phyloP scores from a whole-genome alignment of 148 eudicot species.

The Talinum fruticosum region DNA sequence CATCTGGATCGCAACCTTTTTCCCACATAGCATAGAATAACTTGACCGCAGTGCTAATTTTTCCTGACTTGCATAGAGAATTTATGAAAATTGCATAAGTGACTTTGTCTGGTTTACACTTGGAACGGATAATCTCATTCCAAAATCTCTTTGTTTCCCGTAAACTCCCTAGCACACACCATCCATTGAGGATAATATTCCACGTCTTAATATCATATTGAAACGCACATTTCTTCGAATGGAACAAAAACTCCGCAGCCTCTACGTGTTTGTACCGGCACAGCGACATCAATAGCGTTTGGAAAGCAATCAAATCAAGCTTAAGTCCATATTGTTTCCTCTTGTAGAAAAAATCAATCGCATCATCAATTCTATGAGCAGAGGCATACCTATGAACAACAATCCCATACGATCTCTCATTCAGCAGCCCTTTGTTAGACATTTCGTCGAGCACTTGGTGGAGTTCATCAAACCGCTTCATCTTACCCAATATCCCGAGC shows the following conservation, averaged over 20 bases:
- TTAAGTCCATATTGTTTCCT: conserved; percentile 55
- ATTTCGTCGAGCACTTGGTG: conserved; percentile 68
- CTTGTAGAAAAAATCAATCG: conserved; percentile 50
- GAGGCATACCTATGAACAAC: conserved; percentile 66
- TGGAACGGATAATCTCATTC: conserved; percentile 60
- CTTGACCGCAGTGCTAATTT: conserved; percentile 51
- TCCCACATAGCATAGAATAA: conserved; percentile 66
- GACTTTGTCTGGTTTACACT: conserved; percentile 48
- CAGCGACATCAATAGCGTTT: conserved; percentile 56
- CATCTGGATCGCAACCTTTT: conserved; percentile 59
- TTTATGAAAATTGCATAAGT: conserved; percentile 76
- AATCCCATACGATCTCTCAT: conserved; percentile 62
- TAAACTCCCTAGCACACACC: conserved; percentile 69
- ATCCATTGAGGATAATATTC: conserved; percentile 82
- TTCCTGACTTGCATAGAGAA: conserved; percentile 63
- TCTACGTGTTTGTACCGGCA: conserved; percentile 80
- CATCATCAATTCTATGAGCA: conserved; percentile 63
- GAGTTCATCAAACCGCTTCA: conserved; percentile 51
- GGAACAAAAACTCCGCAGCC: conserved; percentile 65
- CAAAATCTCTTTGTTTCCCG: conserved; percentile 78
- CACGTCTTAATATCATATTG: conserved; percentile 54
- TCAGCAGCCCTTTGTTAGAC: conserved; percentile 46
- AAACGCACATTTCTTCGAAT: conserved; percentile 48
- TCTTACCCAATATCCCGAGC: conserved; percentile 65
- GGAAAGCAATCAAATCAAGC: conserved; percentile 58